Evolutionary conservation across 2,329 filamentous ascomycete species (phyloP), one percentile per base, ranked within the genome.

Genomic region (Stemphylium beticola): DNA sequence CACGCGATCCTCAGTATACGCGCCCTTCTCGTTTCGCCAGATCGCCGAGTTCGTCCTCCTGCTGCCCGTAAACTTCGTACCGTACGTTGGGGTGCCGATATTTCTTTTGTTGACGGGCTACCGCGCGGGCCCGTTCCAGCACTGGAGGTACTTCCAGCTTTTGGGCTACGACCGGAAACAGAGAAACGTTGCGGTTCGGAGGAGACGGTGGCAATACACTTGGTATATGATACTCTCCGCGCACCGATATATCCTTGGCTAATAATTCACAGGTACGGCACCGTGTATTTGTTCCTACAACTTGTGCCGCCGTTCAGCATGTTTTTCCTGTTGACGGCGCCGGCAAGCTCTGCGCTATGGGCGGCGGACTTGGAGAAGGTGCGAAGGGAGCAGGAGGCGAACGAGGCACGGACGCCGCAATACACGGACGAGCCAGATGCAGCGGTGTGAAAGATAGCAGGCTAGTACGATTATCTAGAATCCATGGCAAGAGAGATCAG

Each of bases 231-330:
- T 1, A 29, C 26, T 11, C 10, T 20, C 3, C 14, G n/a, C 20
- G 6, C 4, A 14, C 34, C 20, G 37, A n/a, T n/a, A 8, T 14
- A 2, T 14, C 11, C 11, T 11, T 11, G 37, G 29, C 57, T 67
- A 39, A 67, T 44, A 43, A 42, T 7, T 12, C 33, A n/a, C 53
- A 85, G 83, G 69, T 97, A 98, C 69, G 95, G 95, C 14, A 91
- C 90, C 0, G 82, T 95, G 4, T 91, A 92, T 44, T 85, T 97
- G 78, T 74, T 92, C 6, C 77, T 98, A 24, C 91, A 97, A 77
- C 83, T 98, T n/a, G 82, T 97, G 8, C 95, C 95, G 1, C 83
- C 93, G 11, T 76, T 97, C 43, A 96, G 90, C n/a, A 96, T 99
- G 82, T 87, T 98, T 71, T 97, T 98, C 74, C 82, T 98, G 34